Base-by-base conservation (phyloP, 2,329 filamentous ascomycete genomes). In the Tolypocladium ovalisporum region DNA sequence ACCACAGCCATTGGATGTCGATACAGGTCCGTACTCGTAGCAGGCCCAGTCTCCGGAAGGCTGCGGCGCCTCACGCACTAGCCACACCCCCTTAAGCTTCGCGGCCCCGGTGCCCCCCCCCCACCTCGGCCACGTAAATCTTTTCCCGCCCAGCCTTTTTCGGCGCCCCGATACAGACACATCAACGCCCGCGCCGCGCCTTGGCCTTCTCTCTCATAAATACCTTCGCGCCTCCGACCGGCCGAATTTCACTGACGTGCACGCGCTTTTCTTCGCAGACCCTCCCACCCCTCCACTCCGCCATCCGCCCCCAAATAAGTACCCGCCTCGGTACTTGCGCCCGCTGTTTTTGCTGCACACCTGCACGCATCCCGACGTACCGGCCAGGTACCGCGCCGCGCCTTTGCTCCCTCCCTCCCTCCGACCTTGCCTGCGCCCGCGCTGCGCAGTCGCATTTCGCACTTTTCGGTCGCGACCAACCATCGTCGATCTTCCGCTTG, bases 181-280 rank as follows among this genome's bases (percentile, higher is more conserved):
- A 66, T 70, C 66, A 63, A 66, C 66, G 63, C 65, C 57, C 64
- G 67, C 66, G 64, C 62, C 66, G 65, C 66, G 66, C 62, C 64
- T 70, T 68, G 64, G 60, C 64, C 67, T 67, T 66, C 65, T 71
- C 71, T 67, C 72, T 75, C 72, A 75, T 75, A 75, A 75, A 75
- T 75, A 75, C 70, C 70, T 73, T 69, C 65, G 71, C 72, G 72
- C 73, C 72, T 73, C 73, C 73, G 66, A 70, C 71, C 71, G 67
- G 70, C 63, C 66, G 71, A 72, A 73, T 67, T 68, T 69, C 64
- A 74, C 71, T 73, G 73, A 75, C 72, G 71, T 75, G 72, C 72
- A 74, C 73, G 73, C 73, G 72, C 71, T 75, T 75, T 74, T 70
- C 70, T 67, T 73, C 70, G 66, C 69, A 72, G 71, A 70, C 68